These are phyloP conservation scores for Moesziomyces sp. DNA, from an alignment of 1,284 basidiomycete species.

Conservation along the genomic window DNA sequence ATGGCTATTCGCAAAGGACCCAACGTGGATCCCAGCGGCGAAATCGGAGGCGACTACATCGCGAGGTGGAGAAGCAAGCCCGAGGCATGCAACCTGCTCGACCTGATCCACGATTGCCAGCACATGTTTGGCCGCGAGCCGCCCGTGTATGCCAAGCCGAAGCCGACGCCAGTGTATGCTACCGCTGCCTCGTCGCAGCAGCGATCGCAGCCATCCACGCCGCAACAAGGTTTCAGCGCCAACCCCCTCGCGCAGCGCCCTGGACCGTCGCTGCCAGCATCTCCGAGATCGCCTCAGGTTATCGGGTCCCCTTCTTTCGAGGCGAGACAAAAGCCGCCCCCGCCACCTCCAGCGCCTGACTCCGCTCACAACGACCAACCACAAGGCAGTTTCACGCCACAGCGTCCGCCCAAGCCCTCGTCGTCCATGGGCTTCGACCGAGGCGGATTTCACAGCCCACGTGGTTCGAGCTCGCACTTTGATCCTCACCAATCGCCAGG, in stretches of 20 bases:
- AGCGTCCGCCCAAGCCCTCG: constrained; percentile 38
- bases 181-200: constrained; percentile 26
- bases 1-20: constrained; percentile 86
- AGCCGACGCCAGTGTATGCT: constrained; percentile 50
- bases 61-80: constrained; percentile 82
- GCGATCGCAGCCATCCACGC: constrained; percentile 36
- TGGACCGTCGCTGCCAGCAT: constrained; percentile 27
- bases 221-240: constrained; percentile 28
- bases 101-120: constrained; percentile 79
- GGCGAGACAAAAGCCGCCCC: constrained; percentile 30
- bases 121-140: constrained; percentile 84
- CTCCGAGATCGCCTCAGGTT: constrained; percentile 22
- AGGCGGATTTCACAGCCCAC: constrained; percentile 21
- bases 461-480: constrained; percentile 9
- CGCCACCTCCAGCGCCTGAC: constrained; percentile 21
- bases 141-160: constrained; percentile 88
- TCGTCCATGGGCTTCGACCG: constrained; percentile 14
- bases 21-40: constrained; percentile 85
- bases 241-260: constrained; percentile 8
- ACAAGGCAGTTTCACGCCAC: constrained; percentile 18
- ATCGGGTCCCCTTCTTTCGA: constrained; percentile 12
- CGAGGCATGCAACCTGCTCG: constrained; percentile 81
- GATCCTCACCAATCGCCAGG: constrained; percentile 11
- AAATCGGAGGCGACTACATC: constrained; percentile 77
- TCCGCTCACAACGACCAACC: constrained; percentile 13